phyloP scores from a whole-genome alignment of 2,329 filamentous ascomycete species.

The Stemphylium vesicarium region DNA sequence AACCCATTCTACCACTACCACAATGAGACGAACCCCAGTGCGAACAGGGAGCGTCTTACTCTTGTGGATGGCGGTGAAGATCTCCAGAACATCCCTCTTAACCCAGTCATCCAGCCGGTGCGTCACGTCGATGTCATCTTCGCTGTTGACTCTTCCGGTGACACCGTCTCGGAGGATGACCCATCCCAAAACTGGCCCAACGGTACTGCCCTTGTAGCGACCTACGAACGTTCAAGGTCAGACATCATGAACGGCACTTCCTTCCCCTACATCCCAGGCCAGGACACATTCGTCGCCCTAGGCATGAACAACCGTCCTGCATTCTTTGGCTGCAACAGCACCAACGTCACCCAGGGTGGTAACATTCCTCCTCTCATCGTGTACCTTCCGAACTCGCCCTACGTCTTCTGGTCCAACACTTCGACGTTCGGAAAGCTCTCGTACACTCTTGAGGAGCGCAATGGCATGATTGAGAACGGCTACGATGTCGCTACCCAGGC shows the following conservation, averaged over 20 bases:
- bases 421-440: slow-evolving; percentile 71
- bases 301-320: slow-evolving; percentile 75
- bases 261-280: slow-evolving; percentile 75
- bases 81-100: slow-evolving; percentile 77
- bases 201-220: slow-evolving; percentile 74
- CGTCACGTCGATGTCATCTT: slow-evolving; percentile 81
- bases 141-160: slow-evolving; percentile 78
- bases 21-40: slow-evolving; percentile 64
- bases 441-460: slow-evolving; percentile 70
- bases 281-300: slow-evolving; percentile 79
- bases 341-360: slow-evolving; percentile 62
- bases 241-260: slow-evolving; percentile 68
- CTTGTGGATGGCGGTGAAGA: slow-evolving; percentile 82
- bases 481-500: slow-evolving; percentile 83
- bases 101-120: slow-evolving; percentile 76
- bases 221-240: slow-evolving; percentile 70
- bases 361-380: slow-evolving; percentile 72
- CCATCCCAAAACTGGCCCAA: slow-evolving; percentile 70
- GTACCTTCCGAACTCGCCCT: slow-evolving; percentile 87
- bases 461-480: slow-evolving; percentile 85
- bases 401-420: slow-evolving; percentile 76
- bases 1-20: slow-evolving; percentile 78
- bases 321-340: slow-evolving; percentile 79
- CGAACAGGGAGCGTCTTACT: slow-evolving; percentile 62
- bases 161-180: slow-evolving; percentile 58